These are phyloP conservation scores for Mycena belliarum DNA, from an alignment of 768 basidiomycete species.

Conservation along the genomic window DNA sequence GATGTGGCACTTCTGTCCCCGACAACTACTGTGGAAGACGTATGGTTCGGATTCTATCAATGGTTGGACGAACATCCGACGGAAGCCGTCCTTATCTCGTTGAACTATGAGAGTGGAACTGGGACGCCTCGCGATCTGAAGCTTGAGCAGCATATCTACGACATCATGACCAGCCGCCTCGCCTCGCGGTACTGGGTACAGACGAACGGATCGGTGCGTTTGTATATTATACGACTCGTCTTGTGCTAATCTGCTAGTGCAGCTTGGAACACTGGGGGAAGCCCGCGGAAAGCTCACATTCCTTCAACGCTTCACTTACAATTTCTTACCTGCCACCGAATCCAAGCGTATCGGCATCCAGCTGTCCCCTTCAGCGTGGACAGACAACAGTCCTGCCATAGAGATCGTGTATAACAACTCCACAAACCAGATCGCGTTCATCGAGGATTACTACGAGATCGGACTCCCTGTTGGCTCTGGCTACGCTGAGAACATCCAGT, in stretches of 20 bases:
- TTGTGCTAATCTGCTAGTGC: neutral
- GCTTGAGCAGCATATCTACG: slow-evolving; percentile 43
- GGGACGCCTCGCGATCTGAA: slow-evolving; percentile 45
- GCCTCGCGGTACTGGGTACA: slow-evolving; percentile 51
- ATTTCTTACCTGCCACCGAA: slow-evolving; percentile 38
- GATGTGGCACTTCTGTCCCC: slow-evolving; percentile 44
- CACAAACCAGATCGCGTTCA: slow-evolving; percentile 40
- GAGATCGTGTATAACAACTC: slow-evolving; percentile 44
- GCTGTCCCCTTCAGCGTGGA: slow-evolving; percentile 45
- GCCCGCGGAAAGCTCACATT: slow-evolving; percentile 54
- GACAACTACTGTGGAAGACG: slow-evolving; percentile 48
- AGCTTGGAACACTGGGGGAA: slow-evolving; percentile 52
- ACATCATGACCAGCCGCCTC: slow-evolving; percentile 38
- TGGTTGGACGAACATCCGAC: slow-evolving; percentile 55
- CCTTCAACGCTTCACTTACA: slow-evolving; percentile 48
- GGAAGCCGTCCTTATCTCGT: slow-evolving; percentile 50
- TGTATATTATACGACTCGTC: neutral
- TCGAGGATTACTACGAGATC: slow-evolving; percentile 49
- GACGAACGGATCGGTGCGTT: slow-evolving; percentile 39
- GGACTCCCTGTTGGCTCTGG: slow-evolving; percentile 36
- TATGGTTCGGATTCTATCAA: slow-evolving; percentile 50
- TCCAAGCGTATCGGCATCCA: slow-evolving; percentile 46
- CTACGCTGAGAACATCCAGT: slow-evolving; percentile 39
- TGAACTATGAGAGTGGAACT: slow-evolving; percentile 50
- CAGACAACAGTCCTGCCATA: slow-evolving; percentile 48